phyloP scores from a whole-genome alignment of 805 yeast genomes.

The Spathaspora arborariae region DNA sequence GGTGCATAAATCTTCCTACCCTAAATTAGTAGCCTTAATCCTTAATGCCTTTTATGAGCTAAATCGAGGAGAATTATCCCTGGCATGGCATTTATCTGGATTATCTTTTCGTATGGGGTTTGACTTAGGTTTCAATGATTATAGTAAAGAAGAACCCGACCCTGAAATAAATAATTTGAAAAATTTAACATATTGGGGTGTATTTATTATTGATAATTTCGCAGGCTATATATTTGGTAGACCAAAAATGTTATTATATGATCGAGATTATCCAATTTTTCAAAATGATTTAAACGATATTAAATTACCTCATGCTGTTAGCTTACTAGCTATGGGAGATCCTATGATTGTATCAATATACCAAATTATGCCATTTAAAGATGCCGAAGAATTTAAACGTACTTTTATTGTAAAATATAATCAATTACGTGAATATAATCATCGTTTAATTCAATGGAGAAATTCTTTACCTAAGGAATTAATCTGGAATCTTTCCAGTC shows the following conservation, averaged over 20 bases:
- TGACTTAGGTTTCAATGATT: constrained; percentile 5
- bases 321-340: background rate
- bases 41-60: constrained; percentile 3
- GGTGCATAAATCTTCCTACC: constrained; percentile 1
- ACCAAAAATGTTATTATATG: constrained; percentile 3
- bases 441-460: constrained; percentile 1
- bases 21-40: background rate
- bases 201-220: constrained; percentile 2
- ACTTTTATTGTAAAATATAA: constrained; percentile 1
- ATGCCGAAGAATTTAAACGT: constrained; percentile 4
- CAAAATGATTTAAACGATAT: background rate
- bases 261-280: background rate
- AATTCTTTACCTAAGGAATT: background rate
- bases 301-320: background rate
- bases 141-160: background rate
- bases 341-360: constrained; percentile 4
- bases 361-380: constrained; percentile 4
- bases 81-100: constrained; percentile 5
- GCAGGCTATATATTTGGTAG: constrained; percentile 3
- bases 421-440: constrained; percentile 2
- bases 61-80: constrained; percentile 4
- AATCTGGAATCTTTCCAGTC: constrained; percentile 1
- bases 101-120: constrained; percentile 6
- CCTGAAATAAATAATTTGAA: constrained; percentile 1
- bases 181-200: constrained; percentile 4